A percentile compares a stretch with the other conserved stretches of the same genome.
These are phyloP conservation scores for Trametes coccinea DNA, from an alignment of 768 basidiomycete species.

Conservation along the genomic window DNA sequence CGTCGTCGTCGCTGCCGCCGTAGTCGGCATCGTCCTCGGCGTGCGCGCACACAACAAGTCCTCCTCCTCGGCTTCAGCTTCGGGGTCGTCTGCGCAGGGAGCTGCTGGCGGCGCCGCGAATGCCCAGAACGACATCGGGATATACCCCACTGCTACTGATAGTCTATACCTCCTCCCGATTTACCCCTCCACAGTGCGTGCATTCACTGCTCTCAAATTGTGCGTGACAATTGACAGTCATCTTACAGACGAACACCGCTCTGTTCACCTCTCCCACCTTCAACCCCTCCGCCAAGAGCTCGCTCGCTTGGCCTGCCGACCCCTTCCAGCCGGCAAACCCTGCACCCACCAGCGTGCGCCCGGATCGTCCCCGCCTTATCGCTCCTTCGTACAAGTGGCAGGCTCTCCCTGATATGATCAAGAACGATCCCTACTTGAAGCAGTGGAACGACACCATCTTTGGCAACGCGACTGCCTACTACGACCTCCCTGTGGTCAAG, in stretches of 20 bases:
- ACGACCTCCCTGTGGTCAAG: constrained; percentile 55
- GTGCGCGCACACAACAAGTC: constrained; percentile 51
- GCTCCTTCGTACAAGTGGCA: constrained; percentile 93
- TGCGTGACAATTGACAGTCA: not conserved
- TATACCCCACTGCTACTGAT: constrained; percentile 78
- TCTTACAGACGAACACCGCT: constrained; percentile 67
- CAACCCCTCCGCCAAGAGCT: constrained; percentile 47
- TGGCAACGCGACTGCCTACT: constrained; percentile 79
- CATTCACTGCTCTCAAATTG: not conserved
- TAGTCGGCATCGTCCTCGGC: constrained; percentile 81
- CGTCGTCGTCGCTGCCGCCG: constrained; percentile 62
- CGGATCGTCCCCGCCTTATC: constrained; percentile 87
- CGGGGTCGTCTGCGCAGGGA: constrained; percentile 34
- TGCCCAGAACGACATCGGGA: constrained; percentile 59
- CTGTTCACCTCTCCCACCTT: constrained; percentile 75
- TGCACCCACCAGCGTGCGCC: constrained; percentile 56
- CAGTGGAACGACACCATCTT: constrained; percentile 93
- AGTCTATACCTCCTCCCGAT: constrained; percentile 78
- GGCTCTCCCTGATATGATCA: constrained; percentile 75
- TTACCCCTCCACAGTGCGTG: constrained; percentile 85
- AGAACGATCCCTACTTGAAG: constrained; percentile 80
- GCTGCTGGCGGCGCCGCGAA: constrained; percentile 58
- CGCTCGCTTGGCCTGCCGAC: constrained; percentile 78
- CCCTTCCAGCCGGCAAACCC: constrained; percentile 69
- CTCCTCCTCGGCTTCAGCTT: constrained; percentile 26